Evolutionary conservation across 441 rosid genomes (phyloP).

Genomic region (Gossypium schwendimanii): DNA sequence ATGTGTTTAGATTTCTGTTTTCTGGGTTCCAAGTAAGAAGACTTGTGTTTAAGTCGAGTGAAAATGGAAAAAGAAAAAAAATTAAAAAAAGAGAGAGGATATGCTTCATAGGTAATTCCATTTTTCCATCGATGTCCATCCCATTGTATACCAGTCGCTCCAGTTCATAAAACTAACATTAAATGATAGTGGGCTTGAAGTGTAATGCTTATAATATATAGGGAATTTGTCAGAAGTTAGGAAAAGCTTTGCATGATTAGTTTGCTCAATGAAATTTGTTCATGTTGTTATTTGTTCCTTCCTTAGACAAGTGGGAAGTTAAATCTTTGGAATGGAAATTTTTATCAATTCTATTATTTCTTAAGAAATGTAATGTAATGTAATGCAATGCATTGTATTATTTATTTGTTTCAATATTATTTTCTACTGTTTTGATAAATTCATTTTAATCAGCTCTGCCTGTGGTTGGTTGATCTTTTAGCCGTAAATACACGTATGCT

Average conservation of each 20-base stretch:
- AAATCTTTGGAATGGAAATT: conserved; percentile 12
- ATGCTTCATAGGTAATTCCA: conserved; percentile 18
- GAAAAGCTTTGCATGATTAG: conserved; percentile 4
- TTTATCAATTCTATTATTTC: background rate
- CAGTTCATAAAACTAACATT: conserved; percentile 28
- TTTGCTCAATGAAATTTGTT: conserved; percentile 30
- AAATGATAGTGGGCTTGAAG: conserved; percentile 20
- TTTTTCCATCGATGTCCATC: conserved; percentile 21
- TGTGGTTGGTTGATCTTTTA: background rate
- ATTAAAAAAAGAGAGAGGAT: no score
- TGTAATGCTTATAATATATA: conserved; percentile 28
- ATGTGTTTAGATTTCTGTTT: conserved; percentile 16
- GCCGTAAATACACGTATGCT: background rate
- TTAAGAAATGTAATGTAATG: background rate
- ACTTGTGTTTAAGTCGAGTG: background rate
- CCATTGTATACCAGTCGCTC: conserved; percentile 19
- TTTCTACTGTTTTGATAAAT: background rate
- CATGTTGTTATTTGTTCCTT: conserved; percentile 11
- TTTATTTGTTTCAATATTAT: background rate
- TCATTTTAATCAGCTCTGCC: background rate
- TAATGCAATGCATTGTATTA: background rate
- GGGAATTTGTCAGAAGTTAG: conserved; percentile 10
- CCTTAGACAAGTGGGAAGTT: conserved; percentile 19
- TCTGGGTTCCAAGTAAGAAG: conserved; percentile 17
- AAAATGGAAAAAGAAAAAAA: no score